Evolutionary conservation across 2,329 filamentous ascomycete species (phyloP).

Genomic region (Verticillium longisporum): DNA sequence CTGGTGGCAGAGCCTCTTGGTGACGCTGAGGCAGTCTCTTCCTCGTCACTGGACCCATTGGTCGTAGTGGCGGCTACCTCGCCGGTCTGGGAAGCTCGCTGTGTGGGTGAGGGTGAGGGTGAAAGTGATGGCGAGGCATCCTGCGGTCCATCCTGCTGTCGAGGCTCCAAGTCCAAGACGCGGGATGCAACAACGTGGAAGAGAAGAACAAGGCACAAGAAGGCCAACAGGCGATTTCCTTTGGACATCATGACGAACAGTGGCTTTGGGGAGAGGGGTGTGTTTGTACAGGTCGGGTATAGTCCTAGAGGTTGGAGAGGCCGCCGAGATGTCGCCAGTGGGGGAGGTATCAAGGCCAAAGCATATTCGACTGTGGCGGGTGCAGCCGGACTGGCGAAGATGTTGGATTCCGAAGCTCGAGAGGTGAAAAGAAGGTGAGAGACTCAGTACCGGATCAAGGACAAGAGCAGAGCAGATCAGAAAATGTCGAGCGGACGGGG

Average conservation of each 20-base stretch:
- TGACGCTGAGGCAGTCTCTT: neutral
- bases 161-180: slow-evolving; percentile 20
- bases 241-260: slow-evolving; percentile 24
- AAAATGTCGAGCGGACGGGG: neutral
- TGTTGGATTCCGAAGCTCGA: neutral
- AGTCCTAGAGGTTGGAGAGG: neutral
- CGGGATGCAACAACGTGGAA: slow-evolving; percentile 29
- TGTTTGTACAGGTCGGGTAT: neutral
- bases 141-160: slow-evolving; percentile 22
- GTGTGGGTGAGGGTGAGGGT: slow-evolving; percentile 3
- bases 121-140: slow-evolving; percentile 13
- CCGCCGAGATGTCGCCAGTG: neutral
- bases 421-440: neutral
- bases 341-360: neutral
- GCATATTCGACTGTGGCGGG: neutral
- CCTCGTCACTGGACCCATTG: slow-evolving; percentile 1
- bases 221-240: slow-evolving; percentile 24
- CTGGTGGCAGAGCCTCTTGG: neutral
- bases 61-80: neutral
- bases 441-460: neutral
- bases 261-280: neutral
- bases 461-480: neutral
- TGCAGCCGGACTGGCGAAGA: neutral
- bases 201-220: slow-evolving; percentile 30
- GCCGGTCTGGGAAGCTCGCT: neutral